Conservation (phyloP, 352 stramenopile genomes). For the Globisporangium spiculum region DNA sequence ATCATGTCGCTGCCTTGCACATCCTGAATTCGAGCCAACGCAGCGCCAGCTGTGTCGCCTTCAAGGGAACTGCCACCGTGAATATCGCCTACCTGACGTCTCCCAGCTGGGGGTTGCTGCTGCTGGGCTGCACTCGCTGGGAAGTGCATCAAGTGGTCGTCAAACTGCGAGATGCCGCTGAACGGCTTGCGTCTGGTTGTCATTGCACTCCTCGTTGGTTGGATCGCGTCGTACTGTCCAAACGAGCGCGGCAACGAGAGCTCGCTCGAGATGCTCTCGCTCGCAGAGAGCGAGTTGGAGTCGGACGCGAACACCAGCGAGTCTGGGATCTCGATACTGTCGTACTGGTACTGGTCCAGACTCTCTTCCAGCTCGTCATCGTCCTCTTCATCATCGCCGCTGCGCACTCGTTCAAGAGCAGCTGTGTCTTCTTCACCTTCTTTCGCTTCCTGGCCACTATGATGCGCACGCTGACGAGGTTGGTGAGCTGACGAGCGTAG, state of each 20-base stretch:
- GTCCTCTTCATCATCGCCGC: conserved; percentile 19
- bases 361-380: conserved; percentile 27
- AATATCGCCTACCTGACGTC: conserved; percentile 1
- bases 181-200: conserved; percentile 12
- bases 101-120: background rate
- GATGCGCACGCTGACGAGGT: background rate
- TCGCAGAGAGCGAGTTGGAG: conserved; percentile 46
- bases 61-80: background rate
- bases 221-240: conserved; percentile 45
- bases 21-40: background rate
- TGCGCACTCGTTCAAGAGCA: background rate
- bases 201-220: background rate
- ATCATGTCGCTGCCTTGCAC: conserved; percentile 36
- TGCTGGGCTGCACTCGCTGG: background rate
- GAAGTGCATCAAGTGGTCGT: conserved; percentile 49
- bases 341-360: conserved; percentile 14
- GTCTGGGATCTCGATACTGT: conserved; percentile 13
- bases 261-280: conserved; percentile 68
- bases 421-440: conserved; percentile 4
- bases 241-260: conserved; percentile 70
- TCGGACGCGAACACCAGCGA: conserved; percentile 37
- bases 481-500: background rate
- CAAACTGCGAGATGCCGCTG: conserved; percentile 40
- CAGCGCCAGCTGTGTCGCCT: background rate
- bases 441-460: conserved; percentile 24